Evolutionary conservation across 352 stramenopile species (phyloP).

Genomic region (Phytophthora nicotianae): DNA sequence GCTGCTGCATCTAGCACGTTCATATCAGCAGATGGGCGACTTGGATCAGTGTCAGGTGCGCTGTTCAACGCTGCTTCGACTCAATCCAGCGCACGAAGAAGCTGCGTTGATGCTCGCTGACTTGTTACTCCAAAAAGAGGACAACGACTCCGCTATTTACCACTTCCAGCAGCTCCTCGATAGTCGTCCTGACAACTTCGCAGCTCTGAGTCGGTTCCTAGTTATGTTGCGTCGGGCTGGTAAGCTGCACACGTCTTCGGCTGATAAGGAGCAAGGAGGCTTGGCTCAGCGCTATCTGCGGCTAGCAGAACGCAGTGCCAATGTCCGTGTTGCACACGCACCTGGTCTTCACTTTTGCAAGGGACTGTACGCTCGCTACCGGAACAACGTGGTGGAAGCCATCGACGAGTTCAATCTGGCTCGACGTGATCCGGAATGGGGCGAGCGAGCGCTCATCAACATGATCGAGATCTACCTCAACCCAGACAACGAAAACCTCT

Average conservation of each 20-base stretch:
- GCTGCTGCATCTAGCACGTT: conserved; percentile 85
- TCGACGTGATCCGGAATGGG: conserved; percentile 89
- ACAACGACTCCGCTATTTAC: conserved; percentile 89
- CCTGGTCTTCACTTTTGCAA: conserved; percentile 92
- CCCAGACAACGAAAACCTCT: conserved; percentile 93
- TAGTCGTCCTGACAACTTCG: conserved; percentile 90
- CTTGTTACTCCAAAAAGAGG: conserved; percentile 87
- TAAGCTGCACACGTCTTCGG: conserved; percentile 60
- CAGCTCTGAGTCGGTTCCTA: conserved; percentile 88
- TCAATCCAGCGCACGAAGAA: conserved; percentile 86
- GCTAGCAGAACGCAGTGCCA: conserved; percentile 70
- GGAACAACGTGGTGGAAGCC: conserved; percentile 91
- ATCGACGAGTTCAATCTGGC: conserved; percentile 92
- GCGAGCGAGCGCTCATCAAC: conserved; percentile 84
- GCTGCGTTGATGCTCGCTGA: conserved; percentile 92
- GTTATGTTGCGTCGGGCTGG: conserved; percentile 86
- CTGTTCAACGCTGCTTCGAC: conserved; percentile 81
- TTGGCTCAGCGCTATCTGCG: conserved; percentile 74
- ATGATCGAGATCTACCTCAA: conserved; percentile 96
- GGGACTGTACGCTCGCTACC: conserved; percentile 88
- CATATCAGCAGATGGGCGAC: conserved; percentile 74
- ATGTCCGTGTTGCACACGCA: conserved; percentile 76
- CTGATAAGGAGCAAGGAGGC: conserved; percentile 30
- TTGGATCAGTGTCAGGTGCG: conserved; percentile 86
- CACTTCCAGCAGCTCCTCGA: conserved; percentile 91